Percentiles rank a stretch among this genome's conserved stretches.
Evolutionary conservation across 2,329 filamentous ascomycete species (phyloP).

Genomic region (Phialocephala sp.): DNA sequence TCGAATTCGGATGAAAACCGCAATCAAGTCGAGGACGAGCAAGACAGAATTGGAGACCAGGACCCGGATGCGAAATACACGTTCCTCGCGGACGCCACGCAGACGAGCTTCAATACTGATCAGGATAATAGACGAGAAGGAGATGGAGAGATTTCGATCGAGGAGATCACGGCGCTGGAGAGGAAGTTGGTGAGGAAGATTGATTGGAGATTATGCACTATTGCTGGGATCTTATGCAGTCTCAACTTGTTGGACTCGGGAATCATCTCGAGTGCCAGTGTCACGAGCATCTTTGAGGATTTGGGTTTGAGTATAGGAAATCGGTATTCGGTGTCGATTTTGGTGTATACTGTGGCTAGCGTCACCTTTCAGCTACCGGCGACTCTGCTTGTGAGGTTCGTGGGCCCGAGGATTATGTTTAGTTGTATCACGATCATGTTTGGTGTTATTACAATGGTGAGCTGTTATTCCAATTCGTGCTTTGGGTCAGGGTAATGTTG

Average conservation of each 20-base stretch:
- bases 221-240: slow-evolving; percentile 72
- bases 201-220: slow-evolving; percentile 71
- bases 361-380: slow-evolving; percentile 73
- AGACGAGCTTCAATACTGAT: background rate
- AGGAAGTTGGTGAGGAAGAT: slow-evolving; percentile 63
- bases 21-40: background rate
- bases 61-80: background rate
- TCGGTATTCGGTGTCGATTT: slow-evolving; percentile 72
- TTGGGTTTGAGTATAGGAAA: slow-evolving; percentile 65
- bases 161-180: slow-evolving; percentile 36
- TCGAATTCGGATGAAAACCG: background rate
- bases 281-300: slow-evolving; percentile 70
- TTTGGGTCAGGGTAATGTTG: background rate
- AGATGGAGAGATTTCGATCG: background rate
- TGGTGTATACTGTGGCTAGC: slow-evolving; percentile 73
- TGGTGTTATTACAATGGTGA: slow-evolving; percentile 64
- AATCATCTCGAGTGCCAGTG: slow-evolving; percentile 71
- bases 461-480: background rate
- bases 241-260: slow-evolving; percentile 72
- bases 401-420: slow-evolving; percentile 70
- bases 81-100: background rate
- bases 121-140: background rate
- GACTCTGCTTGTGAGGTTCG: slow-evolving; percentile 67
- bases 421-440: slow-evolving; percentile 63
- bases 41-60: background rate